These are phyloP conservation scores for Hypoxylon lienhwacheense DNA, from an alignment of 495 filamentous ascomycete genomes.

Conservation along the genomic window DNA sequence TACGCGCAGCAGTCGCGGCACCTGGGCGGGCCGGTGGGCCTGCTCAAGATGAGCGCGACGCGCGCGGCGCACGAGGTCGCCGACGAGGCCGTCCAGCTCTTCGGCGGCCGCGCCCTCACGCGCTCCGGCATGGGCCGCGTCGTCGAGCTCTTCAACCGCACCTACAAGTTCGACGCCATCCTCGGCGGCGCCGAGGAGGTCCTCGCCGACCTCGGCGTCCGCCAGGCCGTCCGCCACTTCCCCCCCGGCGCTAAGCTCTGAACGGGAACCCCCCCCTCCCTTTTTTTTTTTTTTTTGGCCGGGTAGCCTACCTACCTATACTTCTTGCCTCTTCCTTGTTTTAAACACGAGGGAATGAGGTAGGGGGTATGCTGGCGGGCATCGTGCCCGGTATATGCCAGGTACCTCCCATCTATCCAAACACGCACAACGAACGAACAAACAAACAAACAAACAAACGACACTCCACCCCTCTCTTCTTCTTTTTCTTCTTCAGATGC, in stretches of 20 bases:
- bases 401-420: too few species aligned
- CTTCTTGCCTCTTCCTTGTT: too few species aligned
- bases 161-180: constrained; percentile 89
- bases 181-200: constrained; percentile 85
- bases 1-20: constrained; percentile 76
- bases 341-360: too few species aligned
- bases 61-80: constrained; percentile 79
- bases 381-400: too few species aligned
- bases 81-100: constrained; percentile 82
- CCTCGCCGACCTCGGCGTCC: constrained; percentile 76
- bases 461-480: too few species aligned
- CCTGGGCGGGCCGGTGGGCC: constrained; percentile 78
- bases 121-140: constrained; percentile 80
- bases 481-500: too few species aligned
- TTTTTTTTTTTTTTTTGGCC: not conserved
- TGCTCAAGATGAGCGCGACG: constrained; percentile 79
- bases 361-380: too few species aligned
- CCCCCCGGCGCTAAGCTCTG: constrained; percentile 85
- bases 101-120: constrained; percentile 78
- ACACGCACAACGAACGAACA: too few species aligned
- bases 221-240: constrained; percentile 80
- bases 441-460: too few species aligned
- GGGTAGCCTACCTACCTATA: too few species aligned
- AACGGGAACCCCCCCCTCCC: not conserved
- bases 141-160: constrained; percentile 79